Base-by-base conservation (phyloP, 2,329 filamentous ascomycete genomes). In the Fusarium cyanostomum region DNA sequence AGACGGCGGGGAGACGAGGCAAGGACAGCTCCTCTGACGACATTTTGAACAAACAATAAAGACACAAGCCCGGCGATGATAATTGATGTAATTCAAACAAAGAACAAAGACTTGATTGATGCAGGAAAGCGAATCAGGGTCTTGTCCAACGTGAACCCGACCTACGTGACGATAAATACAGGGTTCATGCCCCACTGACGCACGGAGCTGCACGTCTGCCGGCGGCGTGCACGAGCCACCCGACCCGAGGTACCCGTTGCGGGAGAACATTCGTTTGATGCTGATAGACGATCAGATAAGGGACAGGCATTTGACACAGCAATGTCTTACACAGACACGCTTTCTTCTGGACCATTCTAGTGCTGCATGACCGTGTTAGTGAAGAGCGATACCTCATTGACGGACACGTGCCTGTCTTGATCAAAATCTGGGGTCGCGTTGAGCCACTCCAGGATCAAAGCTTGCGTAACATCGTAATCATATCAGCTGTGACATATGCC, bases 1-100 rank as follows among this genome's bases (percentile, higher is more conserved):
- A 76, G 28, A 78, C 69, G 11, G 72, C 74, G 3, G 76, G 75
- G 13, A 81, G 73, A 16, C 62, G 69, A 28, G 80, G 80, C 13
- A 82, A 72, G 12, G 77, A 74, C 11, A 75, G 76, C 62, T 82
- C 80, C 21, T 81, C 79, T 9, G 75, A 69, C 75, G 79, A 79
- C 59, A 54, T 57, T 67, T 38, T 12, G n/a, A 56, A 52, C 43
- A 24, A 31, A 46, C 11, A 31, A 43, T 50, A 42, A 39, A 51
- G 21, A 46, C 42, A 26, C 28, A 15, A 11, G 27, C 33, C 34
- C 18, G 24, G 30, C 9, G 44, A 31, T 8, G 13, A 30, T 15
- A 42, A 39, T 31, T 52, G 37, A 49, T 16, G 50, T 31, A 55
- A 56, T 59, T 44, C 28, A 46, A 63, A 37, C n/a, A 37, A 42